These are phyloP conservation scores for Rutstroemia sydowiana DNA, from an alignment of 2,329 filamentous ascomycete genomes.

Conservation along the genomic window DNA sequence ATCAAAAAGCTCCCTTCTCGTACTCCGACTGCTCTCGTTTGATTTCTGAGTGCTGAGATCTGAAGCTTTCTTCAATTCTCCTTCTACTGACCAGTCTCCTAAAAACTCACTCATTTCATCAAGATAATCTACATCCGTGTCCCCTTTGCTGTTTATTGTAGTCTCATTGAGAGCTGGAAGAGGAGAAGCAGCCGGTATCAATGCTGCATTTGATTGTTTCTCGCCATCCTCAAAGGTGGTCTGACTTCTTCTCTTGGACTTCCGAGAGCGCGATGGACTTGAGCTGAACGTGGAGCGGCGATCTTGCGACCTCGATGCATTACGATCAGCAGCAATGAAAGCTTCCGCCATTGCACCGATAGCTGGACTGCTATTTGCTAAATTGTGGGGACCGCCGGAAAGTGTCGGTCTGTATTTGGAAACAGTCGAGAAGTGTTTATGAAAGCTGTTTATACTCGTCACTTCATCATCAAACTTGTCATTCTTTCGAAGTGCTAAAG, in stretches of 20 bases:
- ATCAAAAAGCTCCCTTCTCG: too few relatives aligned
- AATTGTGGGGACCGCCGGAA: slow-evolving; percentile 8
- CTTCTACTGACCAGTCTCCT: slow-evolving; percentile 33
- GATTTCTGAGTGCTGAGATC: too few relatives aligned
- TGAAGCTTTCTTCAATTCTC: slow-evolving; percentile 31
- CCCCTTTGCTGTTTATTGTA: slow-evolving; percentile 12
- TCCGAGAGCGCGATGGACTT: slow-evolving; percentile 22
- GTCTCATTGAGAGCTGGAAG: slow-evolving; percentile 33
- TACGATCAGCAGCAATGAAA: slow-evolving; percentile 39
- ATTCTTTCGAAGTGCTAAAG: slow-evolving; percentile 9
- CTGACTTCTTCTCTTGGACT: background rate
- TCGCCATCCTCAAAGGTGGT: background rate
- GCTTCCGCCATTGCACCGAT: slow-evolving; percentile 43
- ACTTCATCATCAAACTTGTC: slow-evolving; percentile 15
- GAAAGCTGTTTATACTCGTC: slow-evolving; percentile 13
- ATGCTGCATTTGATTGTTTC: background rate
- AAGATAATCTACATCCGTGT: background rate
- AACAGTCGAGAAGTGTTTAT: slow-evolving; percentile 16
- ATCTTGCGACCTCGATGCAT: slow-evolving; percentile 15
- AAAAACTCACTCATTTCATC: slow-evolving; percentile 24
- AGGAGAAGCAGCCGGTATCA: background rate
- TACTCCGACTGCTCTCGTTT: too few relatives aligned
- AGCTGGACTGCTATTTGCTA: slow-evolving; percentile 32
- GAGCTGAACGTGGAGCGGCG: background rate
- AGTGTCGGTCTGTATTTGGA: slow-evolving; percentile 15